Percentiles rank a stretch among this genome's conserved stretches.
These are phyloP conservation scores for Tinospora cordifolia DNA, from an alignment of 164 flowering plant genomes.

Conservation along the genomic window DNA sequence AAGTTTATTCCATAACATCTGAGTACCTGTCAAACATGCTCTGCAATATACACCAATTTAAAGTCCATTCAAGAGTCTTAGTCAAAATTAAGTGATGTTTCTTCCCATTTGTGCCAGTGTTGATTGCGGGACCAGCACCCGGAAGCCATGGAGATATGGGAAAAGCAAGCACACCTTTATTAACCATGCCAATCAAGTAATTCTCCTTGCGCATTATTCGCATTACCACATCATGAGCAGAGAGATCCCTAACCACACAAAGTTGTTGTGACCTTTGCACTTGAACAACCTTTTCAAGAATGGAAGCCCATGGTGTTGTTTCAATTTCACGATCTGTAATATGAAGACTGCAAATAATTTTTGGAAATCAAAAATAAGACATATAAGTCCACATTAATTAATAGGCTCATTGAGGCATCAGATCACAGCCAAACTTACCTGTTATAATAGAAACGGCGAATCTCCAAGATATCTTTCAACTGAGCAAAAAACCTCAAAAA, in stretches of 20 bases:
- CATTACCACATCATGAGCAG: constrained; percentile 91
- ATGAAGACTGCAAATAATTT: constrained; percentile 58
- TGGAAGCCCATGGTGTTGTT: constrained; percentile 83
- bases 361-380: not conserved
- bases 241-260: constrained; percentile 87
- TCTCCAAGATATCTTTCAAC: constrained; percentile 56
- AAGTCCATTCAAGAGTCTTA: constrained; percentile 91
- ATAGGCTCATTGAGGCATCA: not conserved
- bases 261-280: constrained; percentile 67
- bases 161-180: constrained; percentile 91
- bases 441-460: constrained; percentile 73
- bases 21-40: constrained; percentile 96
- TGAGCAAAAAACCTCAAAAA: constrained; percentile 87
- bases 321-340: constrained; percentile 82
- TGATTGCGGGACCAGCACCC: constrained; percentile 79
- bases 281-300: constrained; percentile 80
- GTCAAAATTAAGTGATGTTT: constrained; percentile 57
- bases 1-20: not conserved
- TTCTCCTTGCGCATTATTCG: constrained; percentile 98
- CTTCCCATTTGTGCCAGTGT: constrained; percentile 39
- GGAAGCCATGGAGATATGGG: constrained; percentile 85
- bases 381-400: not conserved
- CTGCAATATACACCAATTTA: constrained; percentile 94
- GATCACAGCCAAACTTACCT: constrained; percentile 37
- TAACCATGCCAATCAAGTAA: constrained; percentile 94